These are phyloP conservation scores for Ascochyta clinopodiicola DNA, from an alignment of 2,329 filamentous ascomycete genomes.

Conservation along the genomic window DNA sequence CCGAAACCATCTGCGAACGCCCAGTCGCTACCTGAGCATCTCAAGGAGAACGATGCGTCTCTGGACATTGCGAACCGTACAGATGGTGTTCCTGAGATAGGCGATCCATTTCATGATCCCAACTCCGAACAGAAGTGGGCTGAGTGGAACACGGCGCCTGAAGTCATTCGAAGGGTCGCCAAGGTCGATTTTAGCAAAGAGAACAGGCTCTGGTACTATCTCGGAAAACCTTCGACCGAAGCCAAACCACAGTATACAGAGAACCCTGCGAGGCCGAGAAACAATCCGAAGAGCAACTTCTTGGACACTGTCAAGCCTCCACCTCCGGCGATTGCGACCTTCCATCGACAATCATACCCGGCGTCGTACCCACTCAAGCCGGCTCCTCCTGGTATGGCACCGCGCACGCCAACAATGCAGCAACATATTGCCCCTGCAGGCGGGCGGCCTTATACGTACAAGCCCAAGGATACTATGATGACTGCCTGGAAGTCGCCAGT, in stretches of 20 bases:
- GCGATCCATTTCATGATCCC: slow-evolving; percentile 56
- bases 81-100: slow-evolving; percentile 57
- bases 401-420: slow-evolving; percentile 42
- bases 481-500: slow-evolving; percentile 37
- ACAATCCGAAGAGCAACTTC: slow-evolving; percentile 75
- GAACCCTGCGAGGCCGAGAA: slow-evolving; percentile 65
- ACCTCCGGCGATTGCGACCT: slow-evolving; percentile 38
- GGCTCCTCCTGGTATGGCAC: slow-evolving; percentile 37
- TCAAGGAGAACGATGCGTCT: slow-evolving; percentile 55
- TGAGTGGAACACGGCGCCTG: slow-evolving; percentile 71
- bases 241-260: slow-evolving; percentile 91
- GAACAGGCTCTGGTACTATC: slow-evolving; percentile 85
- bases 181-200: slow-evolving; percentile 75
- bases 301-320: slow-evolving; percentile 67
- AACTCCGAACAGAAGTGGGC: slow-evolving; percentile 56
- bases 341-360: slow-evolving; percentile 40
- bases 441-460: slow-evolving; percentile 41
- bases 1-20: slow-evolving; percentile 78
- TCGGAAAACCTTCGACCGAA: slow-evolving; percentile 86
- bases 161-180: slow-evolving; percentile 59
- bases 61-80: slow-evolving; percentile 55
- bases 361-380: slow-evolving; percentile 57
- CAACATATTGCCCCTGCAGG: slow-evolving; percentile 25
- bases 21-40: slow-evolving; percentile 69
- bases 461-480: slow-evolving; percentile 38